Evolutionary conservation across 495 filamentous ascomycete species (phyloP).

Genomic region (Penicillium cosmopolitanum): DNA sequence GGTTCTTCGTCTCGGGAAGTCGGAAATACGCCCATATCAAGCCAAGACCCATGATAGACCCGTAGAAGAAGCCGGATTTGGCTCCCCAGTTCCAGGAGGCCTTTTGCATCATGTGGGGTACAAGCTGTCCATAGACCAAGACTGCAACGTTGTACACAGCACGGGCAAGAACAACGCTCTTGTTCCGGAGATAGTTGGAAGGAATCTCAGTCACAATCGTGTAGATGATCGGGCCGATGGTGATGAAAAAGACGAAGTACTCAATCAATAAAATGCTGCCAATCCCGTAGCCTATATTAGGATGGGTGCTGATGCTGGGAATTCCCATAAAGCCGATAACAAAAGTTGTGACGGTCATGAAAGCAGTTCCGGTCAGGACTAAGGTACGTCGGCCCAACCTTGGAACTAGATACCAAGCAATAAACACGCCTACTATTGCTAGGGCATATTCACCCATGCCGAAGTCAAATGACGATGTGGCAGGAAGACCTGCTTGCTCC

Average conservation of each 20-base stretch:
- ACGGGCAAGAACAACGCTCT: constrained; percentile 66
- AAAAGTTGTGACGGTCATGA: constrained; percentile 59
- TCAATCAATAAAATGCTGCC: constrained; percentile 63
- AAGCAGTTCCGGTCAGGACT: constrained; percentile 62
- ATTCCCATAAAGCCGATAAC: constrained; percentile 64
- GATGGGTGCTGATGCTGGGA: constrained; percentile 49
- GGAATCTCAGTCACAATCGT: constrained; percentile 71
- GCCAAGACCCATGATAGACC: constrained; percentile 62
- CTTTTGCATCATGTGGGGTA: constrained; percentile 66
- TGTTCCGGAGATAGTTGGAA: constrained; percentile 65
- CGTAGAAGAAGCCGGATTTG: constrained; percentile 70
- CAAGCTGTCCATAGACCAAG: constrained; percentile 64
- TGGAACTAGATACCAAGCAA: constrained; percentile 68
- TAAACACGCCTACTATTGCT: constrained; percentile 64
- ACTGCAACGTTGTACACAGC: constrained; percentile 65
- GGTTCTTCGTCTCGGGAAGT: constrained; percentile 64
- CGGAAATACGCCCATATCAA: constrained; percentile 68
- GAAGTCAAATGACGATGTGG: constrained; percentile 61
- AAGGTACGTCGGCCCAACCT: constrained; percentile 66
- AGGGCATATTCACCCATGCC: constrained; percentile 67
- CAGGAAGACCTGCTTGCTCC: constrained; percentile 62
- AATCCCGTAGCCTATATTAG: constrained; percentile 31
- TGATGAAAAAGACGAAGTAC: constrained; percentile 66
- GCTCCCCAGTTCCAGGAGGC: constrained; percentile 69
- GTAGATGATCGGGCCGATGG: constrained; percentile 72